A percentile compares a stretch with the other conserved stretches of the same genome.
Conservation (phyloP, 208 protist genomes). For the Leishmania arabica region DNA sequence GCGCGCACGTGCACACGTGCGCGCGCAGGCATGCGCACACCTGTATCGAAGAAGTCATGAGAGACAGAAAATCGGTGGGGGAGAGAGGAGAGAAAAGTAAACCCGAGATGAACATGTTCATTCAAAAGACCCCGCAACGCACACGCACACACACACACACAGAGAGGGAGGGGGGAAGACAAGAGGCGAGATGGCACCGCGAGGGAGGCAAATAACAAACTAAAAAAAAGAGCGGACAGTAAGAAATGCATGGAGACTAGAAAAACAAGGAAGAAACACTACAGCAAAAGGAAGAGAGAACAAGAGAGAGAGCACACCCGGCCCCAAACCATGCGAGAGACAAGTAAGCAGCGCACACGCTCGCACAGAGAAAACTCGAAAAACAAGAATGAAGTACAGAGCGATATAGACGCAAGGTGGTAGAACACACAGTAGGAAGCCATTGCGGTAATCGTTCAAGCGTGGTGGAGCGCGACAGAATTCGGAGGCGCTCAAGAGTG, state of each 20-base stretch:
- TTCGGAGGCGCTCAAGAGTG: background rate
- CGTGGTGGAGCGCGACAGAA: background rate
- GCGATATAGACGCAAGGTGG: background rate
- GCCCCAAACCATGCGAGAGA: background rate
- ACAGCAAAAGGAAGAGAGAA: slow-evolving; percentile 1
- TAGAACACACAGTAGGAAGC: background rate
- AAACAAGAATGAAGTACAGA: background rate
- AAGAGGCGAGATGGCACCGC: background rate
- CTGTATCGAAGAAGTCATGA: background rate
- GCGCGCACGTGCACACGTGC: background rate
- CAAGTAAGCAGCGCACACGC: slow-evolving; percentile 5
- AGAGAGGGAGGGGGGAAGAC: background rate
- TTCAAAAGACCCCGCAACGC: background rate
- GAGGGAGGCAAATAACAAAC: background rate
- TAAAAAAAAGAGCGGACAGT: background rate
- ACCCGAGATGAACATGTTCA: background rate
- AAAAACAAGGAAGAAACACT: background rate
- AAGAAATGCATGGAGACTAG: background rate
- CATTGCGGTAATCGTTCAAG: background rate
- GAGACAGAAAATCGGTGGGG: slow-evolving; percentile 4
- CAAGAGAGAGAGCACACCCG: background rate
- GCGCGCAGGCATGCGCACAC: background rate
- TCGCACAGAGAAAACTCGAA: background rate
- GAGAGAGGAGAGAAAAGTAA: slow-evolving; percentile 8
- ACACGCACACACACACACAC: background rate